Conservation (phyloP, 2,329 filamentous ascomycete species). For the Paraphaeosphaeria sporulosa region DNA sequence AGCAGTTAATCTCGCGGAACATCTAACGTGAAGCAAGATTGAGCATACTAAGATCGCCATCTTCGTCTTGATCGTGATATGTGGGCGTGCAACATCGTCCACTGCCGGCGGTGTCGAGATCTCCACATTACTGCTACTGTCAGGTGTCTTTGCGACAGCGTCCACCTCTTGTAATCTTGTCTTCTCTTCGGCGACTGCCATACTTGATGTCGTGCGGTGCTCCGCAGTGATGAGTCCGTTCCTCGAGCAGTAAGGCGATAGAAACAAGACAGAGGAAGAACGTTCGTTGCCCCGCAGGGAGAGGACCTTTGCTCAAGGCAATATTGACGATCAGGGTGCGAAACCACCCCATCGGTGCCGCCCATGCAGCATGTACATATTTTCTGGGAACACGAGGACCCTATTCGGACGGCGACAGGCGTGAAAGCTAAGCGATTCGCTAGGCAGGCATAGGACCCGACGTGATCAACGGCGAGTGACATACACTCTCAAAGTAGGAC, state of each 20-base stretch:
- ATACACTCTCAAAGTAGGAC: neutral
- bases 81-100: constrained; percentile 11
- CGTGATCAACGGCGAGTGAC: neutral
- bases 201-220: neutral
- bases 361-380: neutral
- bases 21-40: neutral
- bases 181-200: constrained; percentile 6
- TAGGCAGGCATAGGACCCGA: neutral
- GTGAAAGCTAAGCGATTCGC: neutral
- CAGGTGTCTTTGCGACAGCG: constrained; percentile 6
- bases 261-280: neutral
- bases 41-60: constrained; percentile 22
- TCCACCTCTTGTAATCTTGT: neutral
- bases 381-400: neutral
- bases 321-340: neutral
- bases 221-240: neutral
- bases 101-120: neutral
- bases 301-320: neutral
- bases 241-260: neutral
- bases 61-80: constrained; percentile 24
- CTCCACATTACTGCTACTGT: constrained; percentile 6
- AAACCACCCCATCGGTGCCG: neutral
- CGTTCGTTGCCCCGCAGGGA: neutral
- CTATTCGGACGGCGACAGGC: neutral
- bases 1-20: constrained; percentile 13